Evolutionary conservation across 495 filamentous ascomycete species (phyloP), one percentile per base, ranked within the genome.

Genomic region (Penicillium diatomitis): DNA sequence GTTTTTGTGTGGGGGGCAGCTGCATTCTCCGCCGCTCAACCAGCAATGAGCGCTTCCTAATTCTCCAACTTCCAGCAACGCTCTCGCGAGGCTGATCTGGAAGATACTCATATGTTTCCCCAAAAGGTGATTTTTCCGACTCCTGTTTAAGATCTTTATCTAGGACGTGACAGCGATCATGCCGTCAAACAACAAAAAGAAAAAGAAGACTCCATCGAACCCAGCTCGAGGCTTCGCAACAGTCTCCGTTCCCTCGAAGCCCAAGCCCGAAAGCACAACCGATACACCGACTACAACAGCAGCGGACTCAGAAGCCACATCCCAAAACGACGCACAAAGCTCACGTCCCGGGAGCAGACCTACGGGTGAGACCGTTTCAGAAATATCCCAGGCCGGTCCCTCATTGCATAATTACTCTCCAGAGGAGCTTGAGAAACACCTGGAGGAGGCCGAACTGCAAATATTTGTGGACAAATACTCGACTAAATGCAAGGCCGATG

Each of bases 171-270:
- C 20, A 20, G 20, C 20, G 20, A 69, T 39, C 41, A 89, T 90
- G 87, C 83, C 83, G 44, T 67, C 73, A 9, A 84, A 81, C 51
- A 86, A 83, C 60, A 94, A 88, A 71, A 97, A 87, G 67, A 85
- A 92, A 66, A 91, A 87, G 67, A 96, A 96, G 72, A 71, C 85
- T 40, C 77, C 73, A 10, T 74, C 81, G 11, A 96, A 96, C 65
- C 87, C 91, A 30, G 86, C 87, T 38, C 79, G 92, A 57, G 90
- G 89, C 6, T 89, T 96, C 71, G 88, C 90, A 50, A 98, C 92
- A 2, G 90, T 87, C 9, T 96, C 91, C 8, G 75, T 88, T 43
- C 85, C 88, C 36, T 91, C 86, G 6, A 96, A 94, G 66, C 65
- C 67, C 8, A 74, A 74, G 49, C 47, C 57, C 33, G 60, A 63